Percentiles rank a stretch among this genome's conserved stretches.
These are phyloP conservation scores for Nemania sp. DNA, from an alignment of 2,329 filamentous ascomycete species.

Conservation along the genomic window DNA sequence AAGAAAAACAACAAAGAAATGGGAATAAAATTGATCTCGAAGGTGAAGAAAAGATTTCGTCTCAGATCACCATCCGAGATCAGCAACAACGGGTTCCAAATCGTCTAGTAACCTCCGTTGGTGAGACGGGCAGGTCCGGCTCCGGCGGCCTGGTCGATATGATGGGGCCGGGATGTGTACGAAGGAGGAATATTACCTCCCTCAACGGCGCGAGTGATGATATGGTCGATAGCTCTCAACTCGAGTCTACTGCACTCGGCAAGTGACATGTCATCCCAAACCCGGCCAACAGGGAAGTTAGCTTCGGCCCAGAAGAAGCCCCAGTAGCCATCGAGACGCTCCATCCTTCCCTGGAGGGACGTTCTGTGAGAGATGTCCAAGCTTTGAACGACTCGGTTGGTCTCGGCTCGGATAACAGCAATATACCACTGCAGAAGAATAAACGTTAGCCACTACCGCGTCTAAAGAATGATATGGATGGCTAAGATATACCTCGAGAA, in stretches of 20 bases:
- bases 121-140: neutral
- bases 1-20: constrained; percentile 15
- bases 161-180: constrained; percentile 25
- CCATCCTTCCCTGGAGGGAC: constrained; percentile 47
- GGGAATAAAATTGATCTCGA: constrained; percentile 8
- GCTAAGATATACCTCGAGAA: constrained; percentile 64
- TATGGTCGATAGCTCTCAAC: constrained; percentile 62
- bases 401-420: constrained; percentile 65
- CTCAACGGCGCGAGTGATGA: constrained; percentile 54
- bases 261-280: constrained; percentile 63
- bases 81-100: neutral
- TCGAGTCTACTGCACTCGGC: constrained; percentile 60
- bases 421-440: constrained; percentile 65
- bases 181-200: constrained; percentile 37
- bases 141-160: constrained; percentile 2
- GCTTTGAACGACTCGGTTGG: constrained; percentile 55
- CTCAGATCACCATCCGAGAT: neutral
- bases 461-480: neutral
- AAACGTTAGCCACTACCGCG: constrained; percentile 35
- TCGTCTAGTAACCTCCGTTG: constrained; percentile 6
- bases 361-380: constrained; percentile 58
- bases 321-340: constrained; percentile 60
- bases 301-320: constrained; percentile 66
- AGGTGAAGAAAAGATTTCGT: neutral
- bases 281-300: constrained; percentile 54